Evolutionary conservation across 345 rosid genomes (phyloP).

Genomic region (Balakata baccata): DNA sequence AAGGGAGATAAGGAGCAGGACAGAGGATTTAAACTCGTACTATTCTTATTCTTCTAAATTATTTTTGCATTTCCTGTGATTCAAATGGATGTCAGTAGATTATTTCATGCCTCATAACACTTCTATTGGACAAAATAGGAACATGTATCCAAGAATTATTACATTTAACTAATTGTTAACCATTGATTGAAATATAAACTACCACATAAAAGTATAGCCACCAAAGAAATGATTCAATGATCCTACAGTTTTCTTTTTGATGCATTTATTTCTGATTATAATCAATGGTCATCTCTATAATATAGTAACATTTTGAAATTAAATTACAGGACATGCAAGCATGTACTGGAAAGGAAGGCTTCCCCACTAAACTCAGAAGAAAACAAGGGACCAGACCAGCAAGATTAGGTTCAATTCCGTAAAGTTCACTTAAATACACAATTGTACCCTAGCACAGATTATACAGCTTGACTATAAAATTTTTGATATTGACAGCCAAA

Average conservation of each 20-base stretch:
- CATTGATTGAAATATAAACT: background rate
- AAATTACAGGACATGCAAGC: constrained; percentile 44
- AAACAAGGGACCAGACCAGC: constrained; percentile 2
- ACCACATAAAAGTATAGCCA: no score
- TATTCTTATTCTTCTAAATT: constrained; percentile 5
- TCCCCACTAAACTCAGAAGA: constrained; percentile 16
- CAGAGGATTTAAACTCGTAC: constrained; percentile 49
- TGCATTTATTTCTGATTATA: background rate
- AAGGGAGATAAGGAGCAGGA: constrained; percentile 54
- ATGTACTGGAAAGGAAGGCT: constrained; percentile 21
- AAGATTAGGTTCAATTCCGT: constrained; percentile 1
- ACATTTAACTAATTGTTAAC: background rate
- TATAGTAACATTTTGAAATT: constrained; percentile 1
- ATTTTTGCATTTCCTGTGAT: background rate
- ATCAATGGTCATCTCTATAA: background rate
- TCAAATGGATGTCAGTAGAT: background rate
- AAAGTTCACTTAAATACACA: background rate
- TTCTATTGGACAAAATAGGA: background rate
- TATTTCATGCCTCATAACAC: background rate
- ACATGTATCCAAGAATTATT: background rate
- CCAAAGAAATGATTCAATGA: background rate
- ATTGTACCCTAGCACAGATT: background rate
- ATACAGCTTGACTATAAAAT: background rate
- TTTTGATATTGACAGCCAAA: background rate
- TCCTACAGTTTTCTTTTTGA: background rate